A percentile compares a stretch with the other conserved stretches of the same genome.
phyloP scores from a whole-genome alignment of 345 rosid genomes.

The Ceriops zippeliana region DNA sequence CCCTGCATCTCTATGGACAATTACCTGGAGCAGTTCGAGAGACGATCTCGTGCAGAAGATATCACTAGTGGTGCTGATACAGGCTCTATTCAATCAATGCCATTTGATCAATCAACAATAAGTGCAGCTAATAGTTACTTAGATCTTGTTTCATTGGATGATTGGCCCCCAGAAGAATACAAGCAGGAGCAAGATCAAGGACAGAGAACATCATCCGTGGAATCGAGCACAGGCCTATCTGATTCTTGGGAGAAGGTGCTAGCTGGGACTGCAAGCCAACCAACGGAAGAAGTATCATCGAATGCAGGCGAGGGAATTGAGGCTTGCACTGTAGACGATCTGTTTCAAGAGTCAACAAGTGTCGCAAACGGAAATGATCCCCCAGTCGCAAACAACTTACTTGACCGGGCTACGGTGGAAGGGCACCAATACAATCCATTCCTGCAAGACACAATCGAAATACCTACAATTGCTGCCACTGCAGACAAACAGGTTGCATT shows the following conservation, averaged over 20 bases:
- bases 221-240: conserved; percentile 21
- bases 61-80: conserved; percentile 20
- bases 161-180: conserved; percentile 28
- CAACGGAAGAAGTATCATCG: conserved; percentile 22
- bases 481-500: conserved; percentile 5
- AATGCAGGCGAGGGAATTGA: conserved; percentile 10
- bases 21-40: conserved; percentile 34
- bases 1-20: conserved; percentile 19
- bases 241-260: conserved; percentile 56
- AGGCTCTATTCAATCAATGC: conserved; percentile 28
- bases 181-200: conserved; percentile 7
- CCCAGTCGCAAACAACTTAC: not conserved
- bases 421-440: conserved; percentile 30
- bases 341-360: not conserved
- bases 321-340: not conserved
- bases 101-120: conserved; percentile 18
- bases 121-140: conserved; percentile 15
- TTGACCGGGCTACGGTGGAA: conserved; percentile 5
- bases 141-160: conserved; percentile 38
- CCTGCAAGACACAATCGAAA: conserved; percentile 30
- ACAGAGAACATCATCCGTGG: conserved; percentile 15
- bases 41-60: conserved; percentile 18
- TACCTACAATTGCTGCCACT: not conserved
- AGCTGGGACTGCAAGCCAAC: conserved; percentile 31
- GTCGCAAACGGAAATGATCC: not conserved